These are phyloP conservation scores for Saururus chinensis DNA, from an alignment of 164 flowering plant species.

Conservation along the genomic window DNA sequence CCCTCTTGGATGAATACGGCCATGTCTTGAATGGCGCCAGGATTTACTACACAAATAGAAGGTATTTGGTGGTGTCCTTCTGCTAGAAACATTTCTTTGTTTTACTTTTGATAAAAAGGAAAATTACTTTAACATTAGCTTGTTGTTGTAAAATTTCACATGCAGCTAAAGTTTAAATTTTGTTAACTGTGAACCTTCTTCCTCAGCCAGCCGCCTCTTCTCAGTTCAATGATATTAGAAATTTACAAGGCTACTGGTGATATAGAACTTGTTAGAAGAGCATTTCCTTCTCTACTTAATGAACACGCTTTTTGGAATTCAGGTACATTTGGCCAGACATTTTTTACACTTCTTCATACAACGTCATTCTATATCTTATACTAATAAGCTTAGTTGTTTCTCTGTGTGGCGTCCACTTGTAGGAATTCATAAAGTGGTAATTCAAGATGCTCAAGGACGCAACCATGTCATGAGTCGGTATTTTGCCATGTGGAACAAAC, in stretches of 20 bases:
- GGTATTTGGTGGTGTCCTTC: constrained; percentile 23
- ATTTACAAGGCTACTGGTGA: constrained; percentile 32
- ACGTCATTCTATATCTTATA: neutral
- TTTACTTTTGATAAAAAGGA: neutral
- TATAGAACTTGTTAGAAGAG: constrained; percentile 18
- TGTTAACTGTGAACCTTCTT: constrained; percentile 11
- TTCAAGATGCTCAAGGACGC: constrained; percentile 40
- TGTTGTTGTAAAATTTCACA: neutral
- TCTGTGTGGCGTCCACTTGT: neutral
- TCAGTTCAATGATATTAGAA: constrained; percentile 38
- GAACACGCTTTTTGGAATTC: constrained; percentile 45
- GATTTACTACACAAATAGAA: constrained; percentile 77
- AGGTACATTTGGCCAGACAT: constrained; percentile 14
- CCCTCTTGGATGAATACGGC: constrained; percentile 55
- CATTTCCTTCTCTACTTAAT: constrained; percentile 37
- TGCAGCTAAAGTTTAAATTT: constrained; percentile 2
- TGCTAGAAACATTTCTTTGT: neutral
- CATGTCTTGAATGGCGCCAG: constrained; percentile 81
- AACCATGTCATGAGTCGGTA: constrained; percentile 57
- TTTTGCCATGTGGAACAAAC: constrained; percentile 90
- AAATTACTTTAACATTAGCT: no score
- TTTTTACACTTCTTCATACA: neutral
- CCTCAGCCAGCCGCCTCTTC: constrained; percentile 50
- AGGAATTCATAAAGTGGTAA: constrained; percentile 61
- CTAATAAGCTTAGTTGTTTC: neutral